Percentiles rank a stretch among this genome's conserved stretches.
Conservation (phyloP, 2,329 filamentous ascomycete genomes). For the Dryadomyces quercivorus region DNA sequence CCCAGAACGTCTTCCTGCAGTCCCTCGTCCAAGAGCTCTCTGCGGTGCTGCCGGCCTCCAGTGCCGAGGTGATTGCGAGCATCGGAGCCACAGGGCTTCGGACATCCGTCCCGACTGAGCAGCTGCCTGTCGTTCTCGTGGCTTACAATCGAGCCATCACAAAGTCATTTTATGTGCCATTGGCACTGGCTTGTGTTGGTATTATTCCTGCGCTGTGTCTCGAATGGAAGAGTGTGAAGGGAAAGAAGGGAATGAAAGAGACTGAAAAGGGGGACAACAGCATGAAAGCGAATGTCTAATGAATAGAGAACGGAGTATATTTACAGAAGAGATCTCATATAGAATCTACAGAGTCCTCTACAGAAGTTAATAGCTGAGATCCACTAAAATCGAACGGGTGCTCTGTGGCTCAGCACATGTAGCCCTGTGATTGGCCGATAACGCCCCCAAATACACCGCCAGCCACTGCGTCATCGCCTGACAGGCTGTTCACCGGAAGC, state of each 20-base stretch:
- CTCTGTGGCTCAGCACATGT: background rate
- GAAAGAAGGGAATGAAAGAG: background rate
- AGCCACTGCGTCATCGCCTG: background rate
- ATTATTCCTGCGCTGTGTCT: background rate
- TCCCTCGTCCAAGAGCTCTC: conserved; percentile 24
- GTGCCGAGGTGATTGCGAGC: background rate
- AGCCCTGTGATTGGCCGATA: background rate
- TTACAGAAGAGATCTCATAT: too few relatives aligned
- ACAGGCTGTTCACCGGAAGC: background rate
- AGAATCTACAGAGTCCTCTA: too few relatives aligned
- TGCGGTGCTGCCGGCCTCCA: background rate
- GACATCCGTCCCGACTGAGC: conserved; percentile 15
- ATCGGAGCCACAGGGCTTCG: conserved; percentile 19
- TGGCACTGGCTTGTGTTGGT: background rate
- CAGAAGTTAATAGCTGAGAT: too few relatives aligned
- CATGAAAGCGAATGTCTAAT: too few relatives aligned
- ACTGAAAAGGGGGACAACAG: background rate
- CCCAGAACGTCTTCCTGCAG: conserved; percentile 6
- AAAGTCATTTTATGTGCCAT: background rate
- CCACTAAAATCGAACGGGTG: background rate
- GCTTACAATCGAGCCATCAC: conserved; percentile 18
- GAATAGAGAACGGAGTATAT: too few relatives aligned
- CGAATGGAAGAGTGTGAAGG: background rate
- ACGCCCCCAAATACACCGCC: background rate
- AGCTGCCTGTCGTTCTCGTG: conserved; percentile 21